Conservation (phyloP, 106 monocot genomes). For the Vanilla planifolia region DNA sequence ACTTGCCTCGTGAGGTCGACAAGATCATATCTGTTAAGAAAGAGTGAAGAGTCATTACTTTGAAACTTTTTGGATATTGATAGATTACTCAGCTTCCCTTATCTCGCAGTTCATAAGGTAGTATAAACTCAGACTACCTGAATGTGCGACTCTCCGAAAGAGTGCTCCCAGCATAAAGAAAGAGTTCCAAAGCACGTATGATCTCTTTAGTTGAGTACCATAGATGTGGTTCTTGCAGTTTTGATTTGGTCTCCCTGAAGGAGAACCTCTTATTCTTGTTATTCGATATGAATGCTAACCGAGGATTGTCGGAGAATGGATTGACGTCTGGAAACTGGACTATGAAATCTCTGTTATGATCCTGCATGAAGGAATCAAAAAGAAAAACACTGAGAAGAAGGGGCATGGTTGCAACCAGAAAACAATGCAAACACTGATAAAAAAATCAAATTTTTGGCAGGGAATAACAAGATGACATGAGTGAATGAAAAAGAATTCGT, state of each 20-base stretch:
- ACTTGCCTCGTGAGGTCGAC: slow-evolving; percentile 91
- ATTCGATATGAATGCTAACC: slow-evolving; percentile 13
- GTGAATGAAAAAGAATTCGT: too few species aligned
- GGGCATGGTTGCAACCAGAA: too few species aligned
- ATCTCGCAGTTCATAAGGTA: too few species aligned
- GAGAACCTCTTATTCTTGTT: slow-evolving; percentile 35
- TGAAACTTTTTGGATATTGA: background rate
- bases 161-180: slow-evolving; percentile 58
- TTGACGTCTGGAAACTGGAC: slow-evolving; percentile 71
- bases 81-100: background rate
- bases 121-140: too few species aligned
- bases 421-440: too few species aligned
- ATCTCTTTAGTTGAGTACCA: slow-evolving; percentile 91
- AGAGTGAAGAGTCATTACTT: background rate
- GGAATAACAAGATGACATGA: too few species aligned
- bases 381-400: background rate
- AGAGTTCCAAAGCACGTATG: slow-evolving; percentile 63
- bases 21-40: slow-evolving; percentile 71
- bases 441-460: too few species aligned
- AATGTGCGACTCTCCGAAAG: slow-evolving; percentile 61
- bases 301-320: slow-evolving; percentile 26
- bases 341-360: slow-evolving; percentile 89
- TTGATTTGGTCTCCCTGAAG: slow-evolving; percentile 45
- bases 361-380: slow-evolving; percentile 24
- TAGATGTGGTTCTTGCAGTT: slow-evolving; percentile 61